Evolutionary conservation across 371 early-diverging fungal species (phyloP).

Genomic region (Globomyces sp.): DNA sequence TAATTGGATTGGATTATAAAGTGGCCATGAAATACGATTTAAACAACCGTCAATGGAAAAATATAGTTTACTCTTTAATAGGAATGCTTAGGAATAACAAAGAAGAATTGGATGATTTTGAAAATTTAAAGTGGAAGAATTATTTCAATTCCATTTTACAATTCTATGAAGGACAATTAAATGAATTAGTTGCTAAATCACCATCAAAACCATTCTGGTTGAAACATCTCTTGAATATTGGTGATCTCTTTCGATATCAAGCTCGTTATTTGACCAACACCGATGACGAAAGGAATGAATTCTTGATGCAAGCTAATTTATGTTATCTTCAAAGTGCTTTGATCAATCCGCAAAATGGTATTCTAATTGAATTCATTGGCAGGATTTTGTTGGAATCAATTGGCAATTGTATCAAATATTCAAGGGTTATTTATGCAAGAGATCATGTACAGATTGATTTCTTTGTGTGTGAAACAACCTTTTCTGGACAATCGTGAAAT

Average conservation of each 20-base stretch:
- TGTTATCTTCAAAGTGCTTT: background rate
- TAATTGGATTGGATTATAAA: constrained; percentile 4
- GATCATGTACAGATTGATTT: background rate
- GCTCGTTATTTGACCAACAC: background rate
- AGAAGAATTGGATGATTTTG: background rate
- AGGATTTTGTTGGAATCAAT: constrained; percentile 10
- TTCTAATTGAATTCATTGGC: too few relatives aligned
- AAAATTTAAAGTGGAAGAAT: background rate
- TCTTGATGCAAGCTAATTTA: background rate
- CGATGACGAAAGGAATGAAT: background rate
- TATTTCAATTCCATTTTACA: too few relatives aligned
- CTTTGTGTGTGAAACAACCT: constrained; percentile 10
- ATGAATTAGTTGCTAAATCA: too few relatives aligned
- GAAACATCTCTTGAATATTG: background rate
- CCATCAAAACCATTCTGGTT: too few relatives aligned
- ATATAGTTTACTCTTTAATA: background rate
- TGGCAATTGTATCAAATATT: background rate
- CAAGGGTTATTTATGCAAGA: background rate
- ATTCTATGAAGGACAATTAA: too few relatives aligned
- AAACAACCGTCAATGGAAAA: constrained; percentile 6
- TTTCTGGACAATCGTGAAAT: background rate
- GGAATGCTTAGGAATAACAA: background rate
- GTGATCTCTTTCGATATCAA: background rate
- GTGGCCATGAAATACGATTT: constrained; percentile 6
- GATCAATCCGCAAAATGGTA: background rate